Conservation (phyloP, 129 eudicot species). For the Chrysanthemum makinoi region DNA sequence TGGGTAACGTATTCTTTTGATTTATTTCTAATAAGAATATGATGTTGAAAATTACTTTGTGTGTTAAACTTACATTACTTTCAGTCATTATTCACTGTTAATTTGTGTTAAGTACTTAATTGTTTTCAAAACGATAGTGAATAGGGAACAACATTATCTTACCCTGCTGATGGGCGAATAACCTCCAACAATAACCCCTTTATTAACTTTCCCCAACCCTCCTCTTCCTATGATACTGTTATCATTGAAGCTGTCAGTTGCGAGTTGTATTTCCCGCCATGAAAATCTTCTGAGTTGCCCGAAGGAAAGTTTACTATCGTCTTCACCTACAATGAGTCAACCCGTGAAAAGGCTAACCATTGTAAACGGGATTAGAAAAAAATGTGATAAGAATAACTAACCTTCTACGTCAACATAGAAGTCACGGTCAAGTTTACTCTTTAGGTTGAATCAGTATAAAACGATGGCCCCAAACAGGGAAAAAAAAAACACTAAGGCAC, state of each 20-base stretch:
- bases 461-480: conserved; percentile 49
- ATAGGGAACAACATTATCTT: no score
- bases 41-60: no score
- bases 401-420: conserved; percentile 81
- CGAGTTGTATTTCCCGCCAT: conserved; percentile 84
- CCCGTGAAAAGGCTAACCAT: neutral
- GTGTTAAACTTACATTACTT: no score
- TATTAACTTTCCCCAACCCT: conserved; percentile 87
- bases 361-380: neutral
- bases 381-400: conserved; percentile 12
- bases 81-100: no score
- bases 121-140: no score
- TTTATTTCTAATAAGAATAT: no score
- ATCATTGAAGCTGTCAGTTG: conserved; percentile 80
- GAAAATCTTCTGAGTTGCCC: conserved; percentile 91
- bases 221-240: conserved; percentile 82
- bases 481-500: conserved; percentile 32
- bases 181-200: conserved; percentile 41
- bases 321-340: conserved; percentile 54
- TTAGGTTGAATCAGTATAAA: conserved; percentile 40
- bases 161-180: no score
- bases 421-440: conserved; percentile 35
- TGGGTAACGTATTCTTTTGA: no score
- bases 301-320: conserved; percentile 58
- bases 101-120: no score